Conservation (phyloP, 768 basidiomycete species). For the Pleurotus eryngii region DNA sequence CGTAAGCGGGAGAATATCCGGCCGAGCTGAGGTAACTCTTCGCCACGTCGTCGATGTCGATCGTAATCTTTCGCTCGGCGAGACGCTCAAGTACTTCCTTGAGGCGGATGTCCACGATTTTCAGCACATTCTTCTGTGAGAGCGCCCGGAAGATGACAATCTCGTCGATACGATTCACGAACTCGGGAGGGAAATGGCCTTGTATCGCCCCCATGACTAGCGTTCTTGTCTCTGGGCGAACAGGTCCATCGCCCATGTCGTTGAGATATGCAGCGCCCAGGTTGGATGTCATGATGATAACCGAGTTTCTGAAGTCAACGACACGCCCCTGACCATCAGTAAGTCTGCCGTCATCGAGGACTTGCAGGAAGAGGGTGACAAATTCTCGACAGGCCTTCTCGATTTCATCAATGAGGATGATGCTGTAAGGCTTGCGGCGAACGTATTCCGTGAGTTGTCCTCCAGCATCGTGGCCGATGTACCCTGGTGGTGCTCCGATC, state of each 20-base stretch:
- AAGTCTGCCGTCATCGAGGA: constrained; percentile 88
- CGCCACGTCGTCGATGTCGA: constrained; percentile 73
- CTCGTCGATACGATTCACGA: constrained; percentile 87
- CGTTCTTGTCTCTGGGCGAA: constrained; percentile 54
- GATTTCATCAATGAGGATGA: constrained; percentile 83
- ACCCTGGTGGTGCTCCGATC: constrained; percentile 72
- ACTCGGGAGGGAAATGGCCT: constrained; percentile 88
- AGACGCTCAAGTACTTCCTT: constrained; percentile 84
- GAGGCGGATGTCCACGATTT: constrained; percentile 87
- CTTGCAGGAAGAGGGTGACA: constrained; percentile 59
- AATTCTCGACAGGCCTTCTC: constrained; percentile 83
- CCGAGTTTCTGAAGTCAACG: constrained; percentile 85
- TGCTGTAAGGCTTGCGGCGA: constrained; percentile 85
- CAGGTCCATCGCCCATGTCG: constrained; percentile 69
- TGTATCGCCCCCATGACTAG: constrained; percentile 81
- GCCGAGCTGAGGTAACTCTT: constrained; percentile 73
- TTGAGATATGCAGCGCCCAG: constrained; percentile 76
- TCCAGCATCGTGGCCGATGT: constrained; percentile 87
- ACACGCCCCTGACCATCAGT: constrained; percentile 93
- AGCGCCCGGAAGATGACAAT: constrained; percentile 82
- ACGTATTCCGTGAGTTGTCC: constrained; percentile 94
- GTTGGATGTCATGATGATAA: constrained; percentile 95
- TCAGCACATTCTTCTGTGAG: constrained; percentile 70
- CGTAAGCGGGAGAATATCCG: constrained; percentile 81
- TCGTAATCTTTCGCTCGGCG: constrained; percentile 70